Base-by-base conservation (phyloP, 202 grass and related monocot species). In the Eragrostis tef region DNA sequence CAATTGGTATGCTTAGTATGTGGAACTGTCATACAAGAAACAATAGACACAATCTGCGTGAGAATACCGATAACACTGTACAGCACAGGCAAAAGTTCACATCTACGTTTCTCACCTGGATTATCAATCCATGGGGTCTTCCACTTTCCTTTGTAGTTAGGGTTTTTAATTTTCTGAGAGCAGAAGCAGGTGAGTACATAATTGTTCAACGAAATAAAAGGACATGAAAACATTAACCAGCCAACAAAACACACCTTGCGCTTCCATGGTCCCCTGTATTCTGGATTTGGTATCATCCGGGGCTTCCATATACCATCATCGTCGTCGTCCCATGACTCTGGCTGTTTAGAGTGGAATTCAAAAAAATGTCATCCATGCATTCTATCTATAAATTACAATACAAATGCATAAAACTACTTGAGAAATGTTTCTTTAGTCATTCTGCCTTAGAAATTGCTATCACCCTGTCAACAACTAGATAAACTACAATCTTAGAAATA, bases 71-170 rank as follows among this genome's bases (percentile, higher is more conserved):
- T 46, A 67, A 36, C 12, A 59, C 50, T 25, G 70, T 25, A 75
- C 15, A 80, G 54, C 11, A 42, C 21, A 56, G 49, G 67, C 8
- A 79, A 42, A 85, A 72, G 13, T 57, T 34, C 16, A 46, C 27
- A 77, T 12, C 68, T 36, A 22, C 57, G 14, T 74, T 20, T 48
- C 88, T 85, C 36, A 97, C 90, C 93, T 84, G 93, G 93, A 74
- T 97, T 97, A 64, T 93, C 93, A 86, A 97, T 93, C 90, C 90
- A 97, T 46, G 93, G 88, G 78, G 79, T 86, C 72, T 97, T 97
- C 93, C 93, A 97, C 85, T 93, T 97, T 73, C 93, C 93, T 77
- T 97, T 93, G 79, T 93, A 97, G 82, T 91, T 93, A 73, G 93
- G 93, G 41, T 97, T 93, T 90, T 97, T 97, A 89, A 97, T 97